Conservation (phyloP, 306 rosid genomes). For the apple (Malus domestica) region DNA sequence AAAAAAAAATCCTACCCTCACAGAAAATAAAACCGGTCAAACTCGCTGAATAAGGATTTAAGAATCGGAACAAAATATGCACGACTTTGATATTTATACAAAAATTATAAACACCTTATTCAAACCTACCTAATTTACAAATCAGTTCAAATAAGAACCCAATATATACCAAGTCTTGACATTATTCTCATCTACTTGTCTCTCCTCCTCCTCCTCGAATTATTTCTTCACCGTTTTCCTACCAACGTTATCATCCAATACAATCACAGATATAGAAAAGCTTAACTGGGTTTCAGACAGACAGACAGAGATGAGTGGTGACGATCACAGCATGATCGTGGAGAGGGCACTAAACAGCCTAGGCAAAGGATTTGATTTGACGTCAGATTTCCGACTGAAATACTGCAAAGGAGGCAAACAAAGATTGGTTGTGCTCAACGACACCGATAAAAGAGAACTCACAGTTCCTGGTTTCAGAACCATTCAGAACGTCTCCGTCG, state of each 20-base stretch:
- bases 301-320: conserved; percentile 19
- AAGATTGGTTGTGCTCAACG: conserved; percentile 48
- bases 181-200: background rate
- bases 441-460: conserved; percentile 29
- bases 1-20: no score
- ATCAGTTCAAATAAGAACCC: background rate
- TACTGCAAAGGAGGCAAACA: conserved; percentile 78
- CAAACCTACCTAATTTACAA: background rate
- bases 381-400: conserved; percentile 76
- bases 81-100: no score
- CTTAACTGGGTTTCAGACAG: no score
- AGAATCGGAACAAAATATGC: no score
- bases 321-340: conserved; percentile 18
- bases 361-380: conserved; percentile 87
- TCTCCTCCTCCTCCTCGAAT: background rate
- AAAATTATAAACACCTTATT: background rate
- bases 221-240: background rate
- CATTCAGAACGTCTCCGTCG: conserved; percentile 42
- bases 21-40: no score
- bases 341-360: conserved; percentile 50
- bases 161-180: background rate
- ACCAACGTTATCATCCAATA: background rate
- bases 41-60: no score
- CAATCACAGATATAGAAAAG: background rate
- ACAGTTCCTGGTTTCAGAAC: conserved; percentile 51